Evolutionary conservation across 441 rosid genomes (phyloP), one percentile per base, ranked within the genome.

Genomic region (Erodium trifolium): DNA sequence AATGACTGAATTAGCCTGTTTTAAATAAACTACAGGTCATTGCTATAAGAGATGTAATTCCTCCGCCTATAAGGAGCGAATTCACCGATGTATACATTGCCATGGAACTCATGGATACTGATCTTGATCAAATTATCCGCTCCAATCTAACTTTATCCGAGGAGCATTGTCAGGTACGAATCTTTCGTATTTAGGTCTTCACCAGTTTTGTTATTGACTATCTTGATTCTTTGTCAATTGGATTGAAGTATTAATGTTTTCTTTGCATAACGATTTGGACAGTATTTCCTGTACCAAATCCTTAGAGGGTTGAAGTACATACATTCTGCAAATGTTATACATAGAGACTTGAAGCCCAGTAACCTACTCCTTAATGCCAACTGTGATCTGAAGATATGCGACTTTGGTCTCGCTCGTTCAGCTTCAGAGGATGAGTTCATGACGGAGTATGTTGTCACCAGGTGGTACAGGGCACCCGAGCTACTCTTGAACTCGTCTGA

Each of bases 301-400:
- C 97, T 94, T 72, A 82, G 98, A 53, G 99, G 99, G 67, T 82
- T 94, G 49, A 94, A 94, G 85, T 94, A 90, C 67, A 90, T 94
- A 70, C 99, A 94, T 80, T 92, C 98, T 5, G 97, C 97, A 12
- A 88, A 92, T 23, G 27, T 23, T 23, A 23, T 23, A 23, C 27
- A 23, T 23, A 23, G 27, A 23, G 27, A 23, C 27, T 68, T 94
- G 74, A 94, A 94, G 70, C 99, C 99, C 27, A 94, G 94, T 79
- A 94, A 94, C 76, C 88, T 94, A 62, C 47, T 94, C 67, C 43
- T 94, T 62, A 94, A 92, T 67, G 94, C 99, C 0, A 94, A 94
- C 65, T 94, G 97, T 62, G 98, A 94, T 77, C 76, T 94, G 16
- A 94, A 94, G 86, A 89, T 94, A 19, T 86, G 93, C 53, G 99